These are phyloP conservation scores for Clarireedia homoeocarpa DNA, from an alignment of 2,329 filamentous ascomycete genomes.

Conservation along the genomic window DNA sequence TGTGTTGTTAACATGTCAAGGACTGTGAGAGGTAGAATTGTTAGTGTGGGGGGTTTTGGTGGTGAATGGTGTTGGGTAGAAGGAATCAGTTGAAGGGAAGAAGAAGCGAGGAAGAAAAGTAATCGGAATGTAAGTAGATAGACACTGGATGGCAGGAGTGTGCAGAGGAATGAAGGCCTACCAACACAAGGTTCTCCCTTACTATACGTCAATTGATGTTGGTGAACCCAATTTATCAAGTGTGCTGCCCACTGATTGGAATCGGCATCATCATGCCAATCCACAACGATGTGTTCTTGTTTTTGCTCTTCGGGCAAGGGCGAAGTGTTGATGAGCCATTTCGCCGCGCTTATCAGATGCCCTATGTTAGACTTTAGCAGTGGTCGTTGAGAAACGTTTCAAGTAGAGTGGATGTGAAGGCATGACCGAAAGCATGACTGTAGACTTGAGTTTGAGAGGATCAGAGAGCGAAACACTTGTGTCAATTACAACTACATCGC, in stretches of 20 bases:
- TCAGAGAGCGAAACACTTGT: no score
- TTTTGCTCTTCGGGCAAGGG: slow-evolving; percentile 11
- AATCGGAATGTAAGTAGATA: no score
- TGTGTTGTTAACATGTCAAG: slow-evolving; percentile 31
- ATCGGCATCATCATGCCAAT: slow-evolving; percentile 16
- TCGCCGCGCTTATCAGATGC: slow-evolving; percentile 2
- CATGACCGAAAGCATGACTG: no score
- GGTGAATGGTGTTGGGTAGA: neutral
- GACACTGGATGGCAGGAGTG: neutral
- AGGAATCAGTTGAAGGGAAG: neutral
- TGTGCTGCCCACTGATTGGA: slow-evolving; percentile 15
- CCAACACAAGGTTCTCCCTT: slow-evolving; percentile 13
- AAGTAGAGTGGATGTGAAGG: no score
- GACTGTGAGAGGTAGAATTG: slow-evolving; percentile 16
- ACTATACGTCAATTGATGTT: slow-evolving; percentile 9
- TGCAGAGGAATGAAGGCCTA: slow-evolving; percentile 7
- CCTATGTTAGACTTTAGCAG: neutral
- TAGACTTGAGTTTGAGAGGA: no score
- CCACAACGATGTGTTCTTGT: slow-evolving; percentile 10
- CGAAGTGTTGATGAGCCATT: slow-evolving; percentile 1
- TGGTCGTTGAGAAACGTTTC: neutral
- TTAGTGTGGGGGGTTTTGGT: neutral
- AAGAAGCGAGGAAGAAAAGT: neutral
- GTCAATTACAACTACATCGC: no score
- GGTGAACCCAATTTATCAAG: slow-evolving; percentile 11